phyloP scores from a whole-genome alignment of 805 yeast genomes.

The Limtongozyma cylindracea region DNA sequence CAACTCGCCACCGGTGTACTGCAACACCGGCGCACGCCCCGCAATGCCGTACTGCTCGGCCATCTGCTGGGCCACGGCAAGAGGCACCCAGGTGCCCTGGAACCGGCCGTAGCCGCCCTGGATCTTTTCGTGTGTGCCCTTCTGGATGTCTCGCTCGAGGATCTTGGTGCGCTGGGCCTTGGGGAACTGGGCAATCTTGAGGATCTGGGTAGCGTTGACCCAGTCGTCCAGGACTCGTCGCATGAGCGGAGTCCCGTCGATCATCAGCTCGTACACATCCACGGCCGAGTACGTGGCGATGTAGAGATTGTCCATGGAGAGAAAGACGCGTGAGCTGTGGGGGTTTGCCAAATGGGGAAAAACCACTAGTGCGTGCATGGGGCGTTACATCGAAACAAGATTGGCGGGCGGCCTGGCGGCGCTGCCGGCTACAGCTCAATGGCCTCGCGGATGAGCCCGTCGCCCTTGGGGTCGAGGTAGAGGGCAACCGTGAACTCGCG shows the following conservation, averaged over 20 bases:
- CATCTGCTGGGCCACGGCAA: constrained; percentile 32
- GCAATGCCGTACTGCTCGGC: constrained; percentile 14
- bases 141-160: constrained; percentile 80
- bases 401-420: too few species aligned
- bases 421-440: constrained; percentile 41
- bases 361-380: too few species aligned
- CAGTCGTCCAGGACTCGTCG: constrained; percentile 77
- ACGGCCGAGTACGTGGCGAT: constrained; percentile 19
- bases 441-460: constrained; percentile 66
- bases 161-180: constrained; percentile 86
- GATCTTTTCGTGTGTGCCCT: constrained; percentile 72
- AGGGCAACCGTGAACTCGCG: constrained; percentile 73
- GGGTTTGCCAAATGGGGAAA: too few species aligned
- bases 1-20: too few species aligned
- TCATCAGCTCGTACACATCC: constrained; percentile 49
- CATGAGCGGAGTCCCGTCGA: constrained; percentile 59
- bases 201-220: constrained; percentile 92
- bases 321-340: too few species aligned
- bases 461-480: constrained; percentile 81
- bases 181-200: constrained; percentile 84
- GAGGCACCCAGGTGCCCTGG: constrained; percentile 94
- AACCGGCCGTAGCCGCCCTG: constrained; percentile 96
- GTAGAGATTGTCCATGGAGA: too few species aligned
- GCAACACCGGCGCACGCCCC: constrained; percentile 4
- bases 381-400: too few species aligned